phyloP scores from a whole-genome alignment of 805 yeast genomes.

The Cyberlindnera meyerae region DNA sequence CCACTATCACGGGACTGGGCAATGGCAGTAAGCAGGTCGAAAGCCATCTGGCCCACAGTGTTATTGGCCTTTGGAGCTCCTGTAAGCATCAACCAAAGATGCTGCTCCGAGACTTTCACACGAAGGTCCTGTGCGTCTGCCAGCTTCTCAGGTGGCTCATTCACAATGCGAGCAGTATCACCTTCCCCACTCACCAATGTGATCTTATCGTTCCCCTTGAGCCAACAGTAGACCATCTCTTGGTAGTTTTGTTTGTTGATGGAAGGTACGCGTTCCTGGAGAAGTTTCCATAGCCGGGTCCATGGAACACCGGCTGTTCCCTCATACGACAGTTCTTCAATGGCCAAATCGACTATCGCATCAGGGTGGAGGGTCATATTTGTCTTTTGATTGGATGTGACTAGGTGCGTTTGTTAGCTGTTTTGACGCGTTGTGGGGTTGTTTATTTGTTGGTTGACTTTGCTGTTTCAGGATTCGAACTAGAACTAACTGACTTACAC shows the following conservation, averaged over 20 bases:
- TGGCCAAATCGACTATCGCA: conserved; percentile 27
- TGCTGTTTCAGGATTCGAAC: too few relatives aligned
- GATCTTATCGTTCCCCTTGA: conserved; percentile 23
- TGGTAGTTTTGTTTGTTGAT: conserved; percentile 29
- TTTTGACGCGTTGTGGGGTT: too few relatives aligned
- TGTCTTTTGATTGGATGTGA: neutral
- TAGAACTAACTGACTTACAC: too few relatives aligned
- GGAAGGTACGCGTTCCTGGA: conserved; percentile 12
- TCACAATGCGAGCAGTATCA: neutral
- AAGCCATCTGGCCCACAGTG: conserved; percentile 51
- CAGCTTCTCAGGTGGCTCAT: conserved; percentile 1
- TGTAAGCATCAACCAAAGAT: conserved; percentile 53
- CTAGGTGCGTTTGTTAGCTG: too few relatives aligned
- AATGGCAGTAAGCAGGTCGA: conserved; percentile 51
- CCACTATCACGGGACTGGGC: conserved; percentile 55
- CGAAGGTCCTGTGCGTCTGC: conserved; percentile 9
- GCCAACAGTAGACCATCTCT: conserved; percentile 35
- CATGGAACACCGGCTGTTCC: conserved; percentile 31
- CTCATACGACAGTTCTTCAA: conserved; percentile 33
- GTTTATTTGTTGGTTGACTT: too few relatives aligned
- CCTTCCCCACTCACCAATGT: conserved; percentile 3
- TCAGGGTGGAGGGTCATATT: conserved; percentile 14
- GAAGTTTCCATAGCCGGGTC: conserved; percentile 30
- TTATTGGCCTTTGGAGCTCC: conserved; percentile 50
- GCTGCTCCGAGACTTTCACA: conserved; percentile 45